Conservation (phyloP, 352 stramenopile species). For the Globisporangium viniferum region DNA sequence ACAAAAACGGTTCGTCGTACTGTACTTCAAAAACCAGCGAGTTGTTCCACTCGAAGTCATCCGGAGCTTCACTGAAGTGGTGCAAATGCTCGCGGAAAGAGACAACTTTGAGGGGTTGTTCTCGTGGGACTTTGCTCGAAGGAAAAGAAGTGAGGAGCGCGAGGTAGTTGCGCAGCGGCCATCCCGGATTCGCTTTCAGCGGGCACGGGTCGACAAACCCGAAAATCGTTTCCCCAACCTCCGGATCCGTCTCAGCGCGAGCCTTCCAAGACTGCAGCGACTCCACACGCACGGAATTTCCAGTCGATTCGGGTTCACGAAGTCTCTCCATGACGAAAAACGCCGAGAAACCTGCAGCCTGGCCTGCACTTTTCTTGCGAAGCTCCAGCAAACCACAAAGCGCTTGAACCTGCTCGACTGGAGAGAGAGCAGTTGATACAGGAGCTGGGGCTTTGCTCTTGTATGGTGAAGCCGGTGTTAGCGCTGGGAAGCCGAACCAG, state of each 20-base stretch:
- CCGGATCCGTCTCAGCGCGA: neutral
- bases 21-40: conserved; percentile 64
- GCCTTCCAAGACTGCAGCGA: conserved; percentile 31
- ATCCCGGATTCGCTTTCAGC: conserved; percentile 70
- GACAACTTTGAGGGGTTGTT: conserved; percentile 40
- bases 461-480: conserved; percentile 44
- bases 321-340: conserved; percentile 74
- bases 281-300: conserved; percentile 25
- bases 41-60: conserved; percentile 47
- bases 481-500: conserved; percentile 91
- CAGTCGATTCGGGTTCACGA: neutral
- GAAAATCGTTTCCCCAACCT: conserved; percentile 53
- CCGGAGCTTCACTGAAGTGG: conserved; percentile 33
- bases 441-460: conserved; percentile 23
- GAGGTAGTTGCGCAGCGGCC: conserved; percentile 89
- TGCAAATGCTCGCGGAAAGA: conserved; percentile 76
- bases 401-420: conserved; percentile 33
- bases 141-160: conserved; percentile 49
- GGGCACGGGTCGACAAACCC: conserved; percentile 88
- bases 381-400: conserved; percentile 44
- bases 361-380: conserved; percentile 18
- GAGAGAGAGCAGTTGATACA: conserved; percentile 34
- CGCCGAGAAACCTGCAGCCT: conserved; percentile 34
- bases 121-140: conserved; percentile 26
- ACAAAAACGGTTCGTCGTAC: conserved; percentile 31